Evolutionary conservation across 495 filamentous ascomycete genomes (phyloP), one percentile per base, ranked within the genome.

Genomic region (Durotheca rogersii): DNA sequence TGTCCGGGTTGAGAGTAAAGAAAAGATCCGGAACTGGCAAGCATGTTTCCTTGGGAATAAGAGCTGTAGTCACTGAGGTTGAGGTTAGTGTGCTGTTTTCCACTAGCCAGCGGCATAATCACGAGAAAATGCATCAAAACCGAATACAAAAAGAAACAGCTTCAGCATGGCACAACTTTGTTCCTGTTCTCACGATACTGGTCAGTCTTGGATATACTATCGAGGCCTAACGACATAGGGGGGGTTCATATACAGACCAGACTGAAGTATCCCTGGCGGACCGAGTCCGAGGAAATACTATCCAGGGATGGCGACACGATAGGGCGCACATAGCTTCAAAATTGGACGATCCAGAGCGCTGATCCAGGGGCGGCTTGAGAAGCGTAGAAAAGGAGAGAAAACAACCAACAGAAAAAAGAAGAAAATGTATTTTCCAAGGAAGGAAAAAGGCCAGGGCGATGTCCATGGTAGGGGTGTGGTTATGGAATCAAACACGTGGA

Each of bases 1-100:
- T 72, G 74, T 75, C 68, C 73, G 69, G 74, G 74, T 43, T 78
- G 74, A 71, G 70, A 74, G 64, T 66, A 71, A 77, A 71, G 69
- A 73, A 75, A 75, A 74, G 65, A 72, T 70, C 57, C 73, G 64
- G 69, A 60, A 72, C 53, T 67, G 58, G 71, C 65, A 67, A 75
- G 60, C 67, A 74, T 70, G 46, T 68, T 72, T 62, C 67, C 63
- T 55, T 72, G 73, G 31, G 68, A 67, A 61, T 57, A 65, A 55
- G 69, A 71, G 67, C 72, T 78, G 59, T 74, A 75, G 59, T 77
- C 72, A 66, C 73, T 75, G 68, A 47, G 51, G 69, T 64, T 62
- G 41, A 61, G 67, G 73, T 78, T 73, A 78, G 74, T 78, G 65
- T 73, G 65, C 65, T 73, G 68, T 71, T 60, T 58, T 41, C 40